Percentiles rank a stretch among this genome's conserved stretches.
Evolutionary conservation across 345 rosid genomes (phyloP).

Genomic region (Moricandia moricandioides): DNA sequence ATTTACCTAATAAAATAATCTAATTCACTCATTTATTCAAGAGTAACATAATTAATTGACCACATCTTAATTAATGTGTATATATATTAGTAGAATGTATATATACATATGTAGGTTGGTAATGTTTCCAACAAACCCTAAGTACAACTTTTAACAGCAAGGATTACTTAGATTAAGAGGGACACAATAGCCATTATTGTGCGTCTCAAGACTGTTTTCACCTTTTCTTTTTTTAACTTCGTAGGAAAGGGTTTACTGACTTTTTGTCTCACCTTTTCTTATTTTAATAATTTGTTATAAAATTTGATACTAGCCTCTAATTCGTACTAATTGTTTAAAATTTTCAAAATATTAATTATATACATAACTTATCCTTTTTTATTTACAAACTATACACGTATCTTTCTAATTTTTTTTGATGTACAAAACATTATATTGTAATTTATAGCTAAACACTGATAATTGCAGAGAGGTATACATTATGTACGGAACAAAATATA

Average conservation of each 20-base stretch:
- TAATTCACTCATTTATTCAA: not conserved
- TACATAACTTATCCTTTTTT: too few species aligned
- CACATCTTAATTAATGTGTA: not conserved
- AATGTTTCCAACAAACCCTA: constrained; percentile 36
- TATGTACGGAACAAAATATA: too few species aligned
- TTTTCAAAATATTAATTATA: not conserved
- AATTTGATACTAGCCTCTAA: not conserved
- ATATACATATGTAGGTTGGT: constrained; percentile 25
- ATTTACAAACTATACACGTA: not conserved
- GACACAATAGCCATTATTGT: constrained; percentile 33
- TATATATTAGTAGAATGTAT: not conserved
- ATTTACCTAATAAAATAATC: not conserved
- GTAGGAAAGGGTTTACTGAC: constrained; percentile 29
- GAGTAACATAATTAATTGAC: not conserved
- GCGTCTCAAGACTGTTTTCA: constrained; percentile 37
- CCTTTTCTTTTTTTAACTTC: constrained; percentile 20
- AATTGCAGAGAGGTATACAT: not conserved
- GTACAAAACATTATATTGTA: not conserved
- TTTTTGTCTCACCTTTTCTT: constrained; percentile 17
- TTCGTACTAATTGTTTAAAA: not conserved
- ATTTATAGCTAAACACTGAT: not conserved
- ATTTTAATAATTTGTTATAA: not conserved
- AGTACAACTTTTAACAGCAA: constrained; percentile 35
- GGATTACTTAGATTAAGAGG: constrained; percentile 30
- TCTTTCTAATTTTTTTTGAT: not conserved